Conservation (phyloP, 345 rosid species). For the Laguncularia racemosa region DNA sequence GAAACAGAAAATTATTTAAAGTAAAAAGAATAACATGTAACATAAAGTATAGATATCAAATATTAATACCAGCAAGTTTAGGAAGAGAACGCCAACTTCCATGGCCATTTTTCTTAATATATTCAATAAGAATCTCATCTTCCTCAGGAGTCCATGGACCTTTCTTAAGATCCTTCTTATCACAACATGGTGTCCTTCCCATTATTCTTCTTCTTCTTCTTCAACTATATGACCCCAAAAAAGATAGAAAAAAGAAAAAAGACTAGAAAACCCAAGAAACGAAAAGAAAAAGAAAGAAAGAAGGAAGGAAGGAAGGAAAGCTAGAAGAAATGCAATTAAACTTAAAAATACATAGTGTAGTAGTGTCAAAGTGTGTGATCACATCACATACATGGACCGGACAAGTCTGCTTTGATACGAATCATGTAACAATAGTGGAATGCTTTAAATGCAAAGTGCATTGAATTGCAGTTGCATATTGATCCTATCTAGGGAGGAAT, state of each 20-base stretch:
- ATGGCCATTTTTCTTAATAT: slow-evolving; percentile 73
- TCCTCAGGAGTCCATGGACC: slow-evolving; percentile 98
- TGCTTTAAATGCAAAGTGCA: slow-evolving; percentile 2
- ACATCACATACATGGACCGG: too few species aligned
- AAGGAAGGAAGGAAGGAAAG: neutral
- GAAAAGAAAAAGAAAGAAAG: neutral
- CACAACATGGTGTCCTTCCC: slow-evolving; percentile 93
- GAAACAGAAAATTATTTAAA: neutral
- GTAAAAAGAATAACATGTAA: neutral
- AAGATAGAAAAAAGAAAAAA: neutral
- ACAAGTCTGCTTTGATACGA: neutral
- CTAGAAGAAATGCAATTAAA: too few species aligned
- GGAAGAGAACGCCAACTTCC: slow-evolving; percentile 98
- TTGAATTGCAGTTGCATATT: too few species aligned
- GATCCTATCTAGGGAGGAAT: too few species aligned
- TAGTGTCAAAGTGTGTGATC: too few species aligned
- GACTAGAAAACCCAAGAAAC: neutral
- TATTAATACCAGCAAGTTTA: slow-evolving; percentile 54
- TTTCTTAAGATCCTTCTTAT: slow-evolving; percentile 77
- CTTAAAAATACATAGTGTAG: too few species aligned
- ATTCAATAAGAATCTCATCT: slow-evolving; percentile 69
- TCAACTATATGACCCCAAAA: neutral
- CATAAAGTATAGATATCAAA: neutral
- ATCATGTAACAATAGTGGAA: slow-evolving; percentile 7
- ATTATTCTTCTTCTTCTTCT: slow-evolving; percentile 18